Conservation (phyloP, 345 rosid species). For the Salix exigua region DNA sequence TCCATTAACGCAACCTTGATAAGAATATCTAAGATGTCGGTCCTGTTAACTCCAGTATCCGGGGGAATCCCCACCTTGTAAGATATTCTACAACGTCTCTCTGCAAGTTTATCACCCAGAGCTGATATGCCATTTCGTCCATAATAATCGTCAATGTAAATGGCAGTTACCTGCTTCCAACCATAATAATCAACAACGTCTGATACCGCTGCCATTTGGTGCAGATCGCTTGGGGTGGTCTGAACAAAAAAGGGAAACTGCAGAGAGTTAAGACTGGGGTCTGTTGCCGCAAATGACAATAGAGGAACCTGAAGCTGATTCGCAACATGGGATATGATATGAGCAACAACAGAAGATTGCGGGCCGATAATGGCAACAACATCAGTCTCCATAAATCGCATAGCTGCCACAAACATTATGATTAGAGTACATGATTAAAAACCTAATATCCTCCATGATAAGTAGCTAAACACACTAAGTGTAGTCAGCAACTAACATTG, state of each 20-base stretch:
- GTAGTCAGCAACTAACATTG: background rate
- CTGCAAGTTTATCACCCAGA: constrained; percentile 71
- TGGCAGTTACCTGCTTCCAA: constrained; percentile 83
- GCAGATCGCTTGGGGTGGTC: constrained; percentile 67
- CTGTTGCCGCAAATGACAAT: constrained; percentile 85
- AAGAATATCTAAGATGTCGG: constrained; percentile 60
- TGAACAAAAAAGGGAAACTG: constrained; percentile 85
- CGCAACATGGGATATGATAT: constrained; percentile 61
- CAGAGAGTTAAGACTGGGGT: constrained; percentile 73
- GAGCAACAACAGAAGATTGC: constrained; percentile 80
- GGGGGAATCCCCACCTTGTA: constrained; percentile 67
- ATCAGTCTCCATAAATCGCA: constrained; percentile 83
- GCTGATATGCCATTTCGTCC: constrained; percentile 82
- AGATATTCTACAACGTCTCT: constrained; percentile 61
- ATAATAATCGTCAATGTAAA: constrained; percentile 73
- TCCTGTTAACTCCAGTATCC: constrained; percentile 20
- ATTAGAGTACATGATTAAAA: background rate
- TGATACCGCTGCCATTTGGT: constrained; percentile 84
- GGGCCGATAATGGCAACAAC: constrained; percentile 77
- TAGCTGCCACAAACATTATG: constrained; percentile 43
- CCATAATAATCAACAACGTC: constrained; percentile 59
- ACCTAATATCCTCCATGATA: constrained; percentile 1
- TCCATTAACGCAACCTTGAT: constrained; percentile 75
- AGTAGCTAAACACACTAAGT: background rate
- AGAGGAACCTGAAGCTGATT: constrained; percentile 76